Evolutionary conservation across 768 basidiomycete genomes (phyloP).

Genomic region (Tulasnella sp.): DNA sequence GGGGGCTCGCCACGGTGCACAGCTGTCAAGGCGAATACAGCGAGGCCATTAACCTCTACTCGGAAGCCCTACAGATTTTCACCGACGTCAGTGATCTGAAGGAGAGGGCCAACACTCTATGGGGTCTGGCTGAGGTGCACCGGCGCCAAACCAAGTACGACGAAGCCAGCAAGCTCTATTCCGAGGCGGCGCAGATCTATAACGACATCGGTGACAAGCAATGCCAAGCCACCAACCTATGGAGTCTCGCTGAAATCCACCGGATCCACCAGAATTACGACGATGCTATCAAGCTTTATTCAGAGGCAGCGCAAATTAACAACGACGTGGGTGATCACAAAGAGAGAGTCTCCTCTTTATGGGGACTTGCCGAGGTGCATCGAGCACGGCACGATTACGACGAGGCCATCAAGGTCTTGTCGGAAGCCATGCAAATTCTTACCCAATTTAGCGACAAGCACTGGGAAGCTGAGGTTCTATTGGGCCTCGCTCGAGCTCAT

Average conservation of each 20-base stretch:
- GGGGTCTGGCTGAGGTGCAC: background rate
- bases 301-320: no score
- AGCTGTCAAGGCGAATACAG: background rate
- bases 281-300: no score
- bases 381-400: no score
- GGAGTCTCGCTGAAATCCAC: background rate
- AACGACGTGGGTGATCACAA: no score
- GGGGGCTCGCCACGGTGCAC: background rate
- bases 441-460: no score
- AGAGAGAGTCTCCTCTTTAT: no score
- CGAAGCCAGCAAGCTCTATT: background rate
- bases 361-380: no score
- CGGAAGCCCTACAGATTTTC: background rate
- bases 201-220: background rate
- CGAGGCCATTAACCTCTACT: background rate
- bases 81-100: background rate
- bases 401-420: no score
- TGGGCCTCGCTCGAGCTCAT: no score
- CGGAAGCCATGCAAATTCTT: no score
- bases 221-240: background rate
- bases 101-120: background rate
- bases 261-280: no score
- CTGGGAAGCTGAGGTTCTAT: no score
- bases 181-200: background rate
- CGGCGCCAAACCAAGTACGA: background rate